Percentiles rank a stretch among this genome's conserved stretches.
These are phyloP conservation scores for Gossypium ekmanianum DNA, from an alignment of 345 rosid genomes.

Conservation along the genomic window DNA sequence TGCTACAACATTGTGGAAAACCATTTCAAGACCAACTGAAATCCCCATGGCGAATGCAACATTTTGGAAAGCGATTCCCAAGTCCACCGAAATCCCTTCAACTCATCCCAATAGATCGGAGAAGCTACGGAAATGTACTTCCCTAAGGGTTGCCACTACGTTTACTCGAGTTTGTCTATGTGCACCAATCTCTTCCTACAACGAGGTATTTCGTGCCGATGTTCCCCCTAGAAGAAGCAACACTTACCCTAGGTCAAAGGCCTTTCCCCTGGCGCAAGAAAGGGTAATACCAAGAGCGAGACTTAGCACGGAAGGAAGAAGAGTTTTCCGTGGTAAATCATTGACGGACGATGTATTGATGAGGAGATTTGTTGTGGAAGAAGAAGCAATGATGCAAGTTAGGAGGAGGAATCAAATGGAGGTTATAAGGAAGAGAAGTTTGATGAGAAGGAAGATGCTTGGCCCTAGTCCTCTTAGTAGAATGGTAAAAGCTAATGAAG, in stretches of 20 bases:
- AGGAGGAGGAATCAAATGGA: conserved; percentile 84
- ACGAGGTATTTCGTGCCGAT: conserved; percentile 66
- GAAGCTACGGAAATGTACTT: conserved; percentile 68
- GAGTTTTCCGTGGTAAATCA: conserved; percentile 80
- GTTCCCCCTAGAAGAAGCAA: conserved; percentile 85
- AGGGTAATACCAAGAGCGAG: conserved; percentile 24
- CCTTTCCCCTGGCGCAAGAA: conserved; percentile 31
- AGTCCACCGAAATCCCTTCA: conserved; percentile 20
- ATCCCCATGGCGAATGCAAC: conserved; percentile 30
- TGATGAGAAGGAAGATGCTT: conserved; percentile 65
- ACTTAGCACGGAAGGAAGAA: conserved; percentile 61
- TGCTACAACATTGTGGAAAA: conserved; percentile 34
- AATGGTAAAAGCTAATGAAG: conserved; percentile 58
- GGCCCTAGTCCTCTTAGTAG: conserved; percentile 89
- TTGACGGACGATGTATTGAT: conserved; percentile 79
- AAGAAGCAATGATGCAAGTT: conserved; percentile 84
- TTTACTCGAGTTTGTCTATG: conserved; percentile 91
- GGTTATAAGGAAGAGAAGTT: conserved; percentile 59
- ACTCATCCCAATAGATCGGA: conserved; percentile 22
- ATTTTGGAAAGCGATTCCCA: conserved; percentile 51
- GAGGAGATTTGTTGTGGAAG: conserved; percentile 92
- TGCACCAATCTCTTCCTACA: conserved; percentile 84
- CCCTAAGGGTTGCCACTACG: conserved; percentile 67
- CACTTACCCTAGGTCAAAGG: conserved; percentile 74
- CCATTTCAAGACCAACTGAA: conserved; percentile 41